Evolutionary conservation across 2,329 filamentous ascomycete genomes (phyloP).

Genomic region (Monascus ruber): DNA sequence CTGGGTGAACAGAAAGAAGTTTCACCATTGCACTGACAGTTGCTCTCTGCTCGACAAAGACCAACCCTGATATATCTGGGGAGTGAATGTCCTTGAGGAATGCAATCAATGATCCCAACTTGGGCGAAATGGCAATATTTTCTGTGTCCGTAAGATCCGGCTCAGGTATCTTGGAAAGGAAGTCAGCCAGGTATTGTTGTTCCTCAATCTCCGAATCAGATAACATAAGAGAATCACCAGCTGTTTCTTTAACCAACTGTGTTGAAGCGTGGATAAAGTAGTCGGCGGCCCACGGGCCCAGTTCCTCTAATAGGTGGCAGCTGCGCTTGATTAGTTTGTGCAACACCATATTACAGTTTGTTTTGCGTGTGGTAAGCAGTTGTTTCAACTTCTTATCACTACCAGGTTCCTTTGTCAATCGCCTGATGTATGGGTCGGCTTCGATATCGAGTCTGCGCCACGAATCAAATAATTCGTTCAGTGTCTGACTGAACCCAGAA

Average conservation of each 20-base stretch:
- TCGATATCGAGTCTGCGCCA: conserved; percentile 41
- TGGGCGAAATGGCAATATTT: conserved; percentile 39
- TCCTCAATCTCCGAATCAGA: conserved; percentile 40
- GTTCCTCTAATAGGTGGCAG: conserved; percentile 40
- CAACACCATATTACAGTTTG: conserved; percentile 43
- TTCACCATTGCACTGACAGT: conserved; percentile 50
- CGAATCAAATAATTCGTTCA: conserved; percentile 35
- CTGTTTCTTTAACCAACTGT: conserved; percentile 15
- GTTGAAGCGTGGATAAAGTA: conserved; percentile 47
- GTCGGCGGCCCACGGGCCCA: conserved; percentile 60
- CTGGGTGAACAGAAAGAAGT: conserved; percentile 44
- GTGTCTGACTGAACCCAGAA: conserved; percentile 11
- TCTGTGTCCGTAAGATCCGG: conserved; percentile 3
- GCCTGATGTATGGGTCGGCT: conserved; percentile 50
- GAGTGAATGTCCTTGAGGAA: conserved; percentile 36
- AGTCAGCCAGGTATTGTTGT: conserved; percentile 43
- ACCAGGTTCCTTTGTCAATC: conserved; percentile 33
- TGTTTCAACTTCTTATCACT: conserved; percentile 18
- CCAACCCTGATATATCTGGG: conserved; percentile 44
- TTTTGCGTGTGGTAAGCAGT: conserved; percentile 19
- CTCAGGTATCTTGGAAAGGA: conserved; percentile 17
- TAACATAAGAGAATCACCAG: conserved; percentile 19
- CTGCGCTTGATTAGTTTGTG: conserved; percentile 42
- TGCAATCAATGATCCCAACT: conserved; percentile 45
- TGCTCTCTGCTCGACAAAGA: conserved; percentile 56